Conservation (phyloP, 1,139 yeast genomes). For the Yamadazyma atlantica region DNA sequence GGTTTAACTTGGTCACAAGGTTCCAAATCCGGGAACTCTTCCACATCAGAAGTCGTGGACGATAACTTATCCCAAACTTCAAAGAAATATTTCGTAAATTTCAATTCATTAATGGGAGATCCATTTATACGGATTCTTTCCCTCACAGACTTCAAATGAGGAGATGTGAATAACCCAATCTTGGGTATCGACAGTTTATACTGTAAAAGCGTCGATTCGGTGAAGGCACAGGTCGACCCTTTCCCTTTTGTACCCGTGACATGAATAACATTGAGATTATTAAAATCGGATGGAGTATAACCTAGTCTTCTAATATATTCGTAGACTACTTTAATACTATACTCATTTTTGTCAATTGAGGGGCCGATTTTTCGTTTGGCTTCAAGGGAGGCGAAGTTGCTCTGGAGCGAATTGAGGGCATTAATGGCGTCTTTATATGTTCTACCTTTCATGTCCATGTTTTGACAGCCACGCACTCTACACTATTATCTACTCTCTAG, state of each 20-base stretch:
- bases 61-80: slow-evolving; percentile 89
- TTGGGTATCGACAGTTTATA: slow-evolving; percentile 49
- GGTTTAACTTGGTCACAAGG: slow-evolving; percentile 69
- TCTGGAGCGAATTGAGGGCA: slow-evolving; percentile 83
- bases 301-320: slow-evolving; percentile 93
- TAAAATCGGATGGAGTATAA: slow-evolving; percentile 66
- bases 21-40: slow-evolving; percentile 71
- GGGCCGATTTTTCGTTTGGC: slow-evolving; percentile 73
- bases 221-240: slow-evolving; percentile 96
- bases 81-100: slow-evolving; percentile 85
- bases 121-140: slow-evolving; percentile 92
- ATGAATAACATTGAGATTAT: slow-evolving; percentile 77
- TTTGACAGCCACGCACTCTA: too few relatives aligned
- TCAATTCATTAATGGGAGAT: slow-evolving; percentile 72
- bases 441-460: slow-evolving; percentile 17
- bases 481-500: background rate
- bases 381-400: slow-evolving; percentile 87
- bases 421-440: slow-evolving; percentile 71
- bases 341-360: slow-evolving; percentile 58
- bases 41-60: slow-evolving; percentile 52
- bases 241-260: slow-evolving; percentile 98
- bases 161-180: slow-evolving; percentile 91
- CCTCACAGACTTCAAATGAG: slow-evolving; percentile 89
- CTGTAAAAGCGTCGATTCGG: slow-evolving; percentile 74
- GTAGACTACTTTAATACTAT: slow-evolving; percentile 80